Conservation (phyloP, 139 green algal genomes). For the Volvox africanus region DNA sequence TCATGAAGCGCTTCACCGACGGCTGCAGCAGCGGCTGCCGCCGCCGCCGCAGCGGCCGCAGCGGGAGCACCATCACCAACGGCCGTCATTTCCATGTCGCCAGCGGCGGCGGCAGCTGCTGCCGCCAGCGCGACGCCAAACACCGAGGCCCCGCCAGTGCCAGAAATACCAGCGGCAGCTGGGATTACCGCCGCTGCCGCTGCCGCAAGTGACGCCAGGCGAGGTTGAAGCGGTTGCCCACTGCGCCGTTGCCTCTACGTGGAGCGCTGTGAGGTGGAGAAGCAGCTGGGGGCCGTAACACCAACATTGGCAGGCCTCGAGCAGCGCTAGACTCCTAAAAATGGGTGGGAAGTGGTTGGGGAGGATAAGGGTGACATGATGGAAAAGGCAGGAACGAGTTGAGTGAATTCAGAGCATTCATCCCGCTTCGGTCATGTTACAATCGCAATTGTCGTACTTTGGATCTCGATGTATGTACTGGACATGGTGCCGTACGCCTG, state of each 20-base stretch:
- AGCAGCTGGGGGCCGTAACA: slow-evolving; percentile 30
- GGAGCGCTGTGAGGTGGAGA: slow-evolving; percentile 22
- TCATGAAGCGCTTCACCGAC: slow-evolving; percentile 62
- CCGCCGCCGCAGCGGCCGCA: slow-evolving; percentile 15
- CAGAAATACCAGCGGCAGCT: not conserved
- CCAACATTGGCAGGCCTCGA: slow-evolving; percentile 35
- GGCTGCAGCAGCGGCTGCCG: slow-evolving; percentile 42
- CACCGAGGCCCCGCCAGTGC: not conserved
- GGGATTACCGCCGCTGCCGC: not conserved
- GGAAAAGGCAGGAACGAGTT: too few species aligned
- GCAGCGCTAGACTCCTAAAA: slow-evolving; percentile 29
- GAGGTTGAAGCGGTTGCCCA: not conserved
- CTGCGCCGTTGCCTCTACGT: slow-evolving; percentile 29
- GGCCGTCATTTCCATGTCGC: not conserved
- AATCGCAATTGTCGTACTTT: too few species aligned
- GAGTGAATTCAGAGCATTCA: too few species aligned
- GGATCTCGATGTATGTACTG: too few species aligned
- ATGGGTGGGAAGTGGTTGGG: not conserved
- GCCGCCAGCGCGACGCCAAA: not conserved
- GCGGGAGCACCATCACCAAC: not conserved
- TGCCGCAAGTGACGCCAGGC: not conserved
- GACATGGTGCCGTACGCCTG: too few species aligned
- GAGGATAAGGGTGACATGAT: too few species aligned
- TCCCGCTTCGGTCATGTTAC: too few species aligned
- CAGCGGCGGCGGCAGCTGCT: not conserved